Percentiles rank a stretch among this genome's conserved stretches.
These are phyloP conservation scores for Rhipidocladum racemiflorum DNA, from an alignment of 176 grass and related monocot genomes.

Conservation along the genomic window DNA sequence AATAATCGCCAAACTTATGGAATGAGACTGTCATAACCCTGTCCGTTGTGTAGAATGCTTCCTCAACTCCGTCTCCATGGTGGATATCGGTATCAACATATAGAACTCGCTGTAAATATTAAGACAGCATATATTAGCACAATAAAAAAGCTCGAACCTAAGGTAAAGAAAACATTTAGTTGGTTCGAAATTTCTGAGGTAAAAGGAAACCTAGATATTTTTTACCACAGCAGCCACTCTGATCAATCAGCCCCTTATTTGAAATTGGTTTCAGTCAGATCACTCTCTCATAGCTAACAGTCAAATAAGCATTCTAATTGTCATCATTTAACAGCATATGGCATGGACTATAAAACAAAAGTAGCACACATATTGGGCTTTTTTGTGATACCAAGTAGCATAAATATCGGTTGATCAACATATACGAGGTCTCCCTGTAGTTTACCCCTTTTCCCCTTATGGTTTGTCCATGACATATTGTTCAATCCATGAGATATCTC, in stretches of 20 bases:
- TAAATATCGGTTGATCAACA: neutral
- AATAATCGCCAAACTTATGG: slow-evolving; percentile 92
- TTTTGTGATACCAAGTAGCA: neutral
- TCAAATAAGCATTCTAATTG: neutral
- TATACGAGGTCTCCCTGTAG: neutral
- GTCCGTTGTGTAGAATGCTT: slow-evolving; percentile 89
- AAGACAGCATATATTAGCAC: slow-evolving; percentile 14
- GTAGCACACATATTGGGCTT: neutral
- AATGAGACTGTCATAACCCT: slow-evolving; percentile 96
- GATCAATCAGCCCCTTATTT: neutral
- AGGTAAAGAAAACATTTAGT: neutral
- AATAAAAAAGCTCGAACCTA: neutral
- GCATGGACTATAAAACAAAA: neutral
- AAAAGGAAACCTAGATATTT: neutral
- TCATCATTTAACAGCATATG: neutral
- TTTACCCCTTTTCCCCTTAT: neutral
- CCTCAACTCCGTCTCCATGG: slow-evolving; percentile 88
- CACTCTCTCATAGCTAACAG: neutral
- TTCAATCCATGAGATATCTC: neutral
- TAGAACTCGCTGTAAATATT: slow-evolving; percentile 60
- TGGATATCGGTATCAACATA: slow-evolving; percentile 96
- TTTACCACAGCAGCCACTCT: neutral
- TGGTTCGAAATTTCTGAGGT: neutral
- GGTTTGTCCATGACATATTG: neutral
- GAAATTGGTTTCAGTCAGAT: neutral